Evolutionary conservation across 176 grass and related monocot genomes (phyloP), one percentile per base, ranked within the genome.

Genomic region (Juncus inflexus): DNA sequence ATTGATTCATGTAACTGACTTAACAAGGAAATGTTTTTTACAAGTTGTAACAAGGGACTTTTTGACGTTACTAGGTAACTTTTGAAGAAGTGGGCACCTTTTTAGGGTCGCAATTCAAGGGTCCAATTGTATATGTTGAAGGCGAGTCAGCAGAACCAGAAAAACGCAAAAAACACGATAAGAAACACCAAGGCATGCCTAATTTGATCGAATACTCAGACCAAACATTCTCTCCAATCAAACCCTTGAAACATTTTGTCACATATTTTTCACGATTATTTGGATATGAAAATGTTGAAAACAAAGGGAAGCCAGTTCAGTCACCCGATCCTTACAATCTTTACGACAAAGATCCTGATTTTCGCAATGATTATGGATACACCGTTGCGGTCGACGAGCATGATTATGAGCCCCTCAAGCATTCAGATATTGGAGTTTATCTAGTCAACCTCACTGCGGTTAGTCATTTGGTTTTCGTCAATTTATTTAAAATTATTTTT

Each of bases 391-490:
- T 99, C n/a, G 83, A 89, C 50, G 82, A 77, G 77, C 66, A 84
- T 40, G 47, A 75, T 50, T 99, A 99, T 59, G 50, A 72, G 42
- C 78, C 88, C 6, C 79, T 92, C 50, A 74, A 75, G 52, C 65
- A 84, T 73, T 81, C 77, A 9, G 82, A 89, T 65, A 84, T 89
- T 62, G 83, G 85, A 42, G 65, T 99, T 72, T 99, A 89, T 64
- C 60, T 99, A 37, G 85, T 99, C 64, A 89, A 92, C 40, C 94
- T 97, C 61, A 82, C 77, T 60, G 88, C 94, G 35, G 88, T 97
- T 58, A 3, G 36, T 61, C 19, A 28, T 28, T 28, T 28, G 0
- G 19, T 28, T 28, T 28, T 4, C 28, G 12, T 10, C 6, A 36
- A 41, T 12, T 19, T 37, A 40, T 7, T 41, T 64, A 16, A 14